Percentiles rank a stretch among this genome's conserved stretches.
These are phyloP conservation scores for Colletotrichum sp. DNA, from an alignment of 2,329 filamentous ascomycete genomes.

Conservation along the genomic window DNA sequence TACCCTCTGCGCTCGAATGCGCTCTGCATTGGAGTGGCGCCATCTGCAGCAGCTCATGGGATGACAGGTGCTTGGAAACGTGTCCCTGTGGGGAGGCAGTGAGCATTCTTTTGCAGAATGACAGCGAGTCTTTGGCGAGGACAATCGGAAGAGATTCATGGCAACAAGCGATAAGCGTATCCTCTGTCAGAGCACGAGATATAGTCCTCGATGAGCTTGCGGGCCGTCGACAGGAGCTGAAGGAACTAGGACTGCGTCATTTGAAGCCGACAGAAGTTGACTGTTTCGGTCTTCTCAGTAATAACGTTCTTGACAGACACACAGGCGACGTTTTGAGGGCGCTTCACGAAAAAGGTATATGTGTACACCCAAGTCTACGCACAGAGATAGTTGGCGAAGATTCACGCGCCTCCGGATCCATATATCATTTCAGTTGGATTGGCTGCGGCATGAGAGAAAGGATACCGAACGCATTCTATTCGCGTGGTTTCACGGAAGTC, in stretches of 20 bases:
- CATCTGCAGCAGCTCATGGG: accelerated
- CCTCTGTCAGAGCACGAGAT: not conserved
- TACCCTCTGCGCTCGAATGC: accelerated
- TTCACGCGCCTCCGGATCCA: not conserved
- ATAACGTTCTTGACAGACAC: not conserved
- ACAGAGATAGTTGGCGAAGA: accelerated
- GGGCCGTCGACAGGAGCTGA: not conserved
- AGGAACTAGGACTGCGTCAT: not conserved
- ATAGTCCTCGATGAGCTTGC: not conserved
- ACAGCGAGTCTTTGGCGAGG: not conserved
- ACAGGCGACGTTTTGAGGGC: not conserved
- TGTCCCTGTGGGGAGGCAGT: not conserved
- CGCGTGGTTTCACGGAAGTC: not conserved
- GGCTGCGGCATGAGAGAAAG: accelerated
- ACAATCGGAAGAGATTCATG: accelerated
- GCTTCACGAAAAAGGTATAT: not conserved
- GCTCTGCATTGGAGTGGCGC: accelerated
- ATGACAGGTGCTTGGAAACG: not conserved
- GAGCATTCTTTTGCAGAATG: not conserved
- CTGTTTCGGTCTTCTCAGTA: not conserved
- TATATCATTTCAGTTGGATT: not conserved
- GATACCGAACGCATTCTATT: not conserved
- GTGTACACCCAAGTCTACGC: not conserved
- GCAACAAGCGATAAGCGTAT: accelerated
- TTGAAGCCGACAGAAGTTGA: not conserved